These are phyloP conservation scores for Lolium multiflorum DNA, from an alignment of 176 grass and related monocot species.

Conservation along the genomic window DNA sequence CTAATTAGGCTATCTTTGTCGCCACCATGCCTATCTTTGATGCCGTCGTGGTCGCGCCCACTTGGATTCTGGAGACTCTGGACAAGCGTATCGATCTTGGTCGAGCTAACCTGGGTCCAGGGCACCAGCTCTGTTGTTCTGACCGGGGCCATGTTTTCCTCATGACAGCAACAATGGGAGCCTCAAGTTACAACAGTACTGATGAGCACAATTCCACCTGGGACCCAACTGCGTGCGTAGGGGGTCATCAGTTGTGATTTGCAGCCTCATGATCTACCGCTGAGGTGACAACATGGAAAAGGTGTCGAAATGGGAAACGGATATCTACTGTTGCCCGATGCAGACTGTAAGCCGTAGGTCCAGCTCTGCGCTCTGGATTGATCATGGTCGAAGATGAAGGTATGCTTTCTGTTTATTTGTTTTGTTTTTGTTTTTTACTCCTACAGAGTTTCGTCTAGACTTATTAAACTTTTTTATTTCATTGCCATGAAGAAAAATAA, in stretches of 20 bases:
- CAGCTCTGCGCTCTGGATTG: neutral
- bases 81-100: slow-evolving; percentile 22
- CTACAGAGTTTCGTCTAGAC: neutral
- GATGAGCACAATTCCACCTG: slow-evolving; percentile 37
- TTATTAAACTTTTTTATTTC: neutral
- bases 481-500: neutral
- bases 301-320: neutral
- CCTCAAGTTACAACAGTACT: slow-evolving; percentile 32
- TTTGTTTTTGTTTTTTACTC: neutral
- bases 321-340: neutral
- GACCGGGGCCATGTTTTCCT: neutral
- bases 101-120: slow-evolving; percentile 38
- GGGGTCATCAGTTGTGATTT: slow-evolving; percentile 1
- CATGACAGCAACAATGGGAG: slow-evolving; percentile 30
- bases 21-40: slow-evolving; percentile 4
- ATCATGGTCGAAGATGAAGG: slow-evolving; percentile 4
- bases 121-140: slow-evolving; percentile 22
- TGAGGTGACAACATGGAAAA: slow-evolving; percentile 25
- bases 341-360: neutral
- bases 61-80: slow-evolving; percentile 1
- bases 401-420: neutral
- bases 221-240: slow-evolving; percentile 36
- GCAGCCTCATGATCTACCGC: neutral
- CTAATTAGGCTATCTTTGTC: slow-evolving; percentile 36
- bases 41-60: slow-evolving; percentile 2